Percentiles rank a stretch among this genome's conserved stretches.
These are phyloP conservation scores for Bipolaris zeicola DNA, from an alignment of 2,329 filamentous ascomycete genomes.

Conservation along the genomic window DNA sequence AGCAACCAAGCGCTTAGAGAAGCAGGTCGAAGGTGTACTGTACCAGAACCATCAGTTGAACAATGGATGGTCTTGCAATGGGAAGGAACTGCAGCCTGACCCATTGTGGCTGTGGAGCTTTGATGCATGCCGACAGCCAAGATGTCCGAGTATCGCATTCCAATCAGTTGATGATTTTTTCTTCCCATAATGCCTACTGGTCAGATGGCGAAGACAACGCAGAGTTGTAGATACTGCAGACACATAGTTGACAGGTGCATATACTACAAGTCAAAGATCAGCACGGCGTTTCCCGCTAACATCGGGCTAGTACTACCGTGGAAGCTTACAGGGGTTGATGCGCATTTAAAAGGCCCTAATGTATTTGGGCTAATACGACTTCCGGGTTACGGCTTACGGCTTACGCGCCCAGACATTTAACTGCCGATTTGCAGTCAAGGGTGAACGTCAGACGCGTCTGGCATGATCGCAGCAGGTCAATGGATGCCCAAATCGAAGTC, in stretches of 20 bases:
- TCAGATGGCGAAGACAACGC: neutral
- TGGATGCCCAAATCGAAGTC: too few species aligned
- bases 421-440: neutral
- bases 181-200: neutral
- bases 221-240: neutral
- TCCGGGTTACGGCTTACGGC: neutral
- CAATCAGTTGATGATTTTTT: neutral
- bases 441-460: neutral
- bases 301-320: neutral
- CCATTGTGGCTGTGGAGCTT: neutral
- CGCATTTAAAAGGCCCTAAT: slow-evolving; percentile 1
- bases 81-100: neutral
- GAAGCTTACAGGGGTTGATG: neutral
- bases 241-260: neutral
- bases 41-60: neutral
- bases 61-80: neutral
- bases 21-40: neutral
- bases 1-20: neutral
- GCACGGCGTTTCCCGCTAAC: neutral
- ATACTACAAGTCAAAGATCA: too few species aligned
- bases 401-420: neutral
- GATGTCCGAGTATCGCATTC: neutral
- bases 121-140: neutral
- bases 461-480: neutral
- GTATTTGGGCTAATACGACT: too few species aligned